These are phyloP conservation scores for Aspergillus pseudonomiae DNA, from an alignment of 2,329 filamentous ascomycete species.

Conservation along the genomic window DNA sequence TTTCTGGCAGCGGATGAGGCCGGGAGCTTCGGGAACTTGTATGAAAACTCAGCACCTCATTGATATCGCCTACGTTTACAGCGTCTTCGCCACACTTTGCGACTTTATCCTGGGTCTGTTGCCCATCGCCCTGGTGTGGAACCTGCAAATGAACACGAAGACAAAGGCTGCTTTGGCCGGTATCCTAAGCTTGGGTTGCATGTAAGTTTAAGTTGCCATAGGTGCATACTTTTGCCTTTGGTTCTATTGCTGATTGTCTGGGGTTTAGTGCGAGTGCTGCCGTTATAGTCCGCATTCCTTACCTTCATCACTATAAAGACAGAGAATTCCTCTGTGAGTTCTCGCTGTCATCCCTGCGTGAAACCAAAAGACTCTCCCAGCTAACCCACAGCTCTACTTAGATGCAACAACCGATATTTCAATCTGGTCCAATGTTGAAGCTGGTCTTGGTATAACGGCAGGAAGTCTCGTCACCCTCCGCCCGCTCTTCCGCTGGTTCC, in stretches of 20 bases:
- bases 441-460: conserved; percentile 47
- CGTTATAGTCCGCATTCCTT: conserved; percentile 42
- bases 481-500: conserved; percentile 49
- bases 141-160: conserved; percentile 56
- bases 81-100: conserved; percentile 49
- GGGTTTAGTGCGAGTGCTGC: conserved; percentile 36
- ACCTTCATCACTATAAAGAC: conserved; percentile 36
- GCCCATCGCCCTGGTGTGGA: conserved; percentile 58
- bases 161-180: conserved; percentile 57
- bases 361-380: neutral
- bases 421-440: conserved; percentile 47
- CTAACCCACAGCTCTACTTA: conserved; percentile 14
- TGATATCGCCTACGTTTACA: conserved; percentile 56
- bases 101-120: conserved; percentile 59
- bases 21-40: conserved; percentile 20
- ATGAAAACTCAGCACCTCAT: conserved; percentile 19
- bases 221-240: neutral
- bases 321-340: conserved; percentile 38
- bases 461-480: conserved; percentile 54
- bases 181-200: conserved; percentile 61
- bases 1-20: conserved; percentile 51
- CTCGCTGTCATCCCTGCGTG: neutral
- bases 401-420: conserved; percentile 40
- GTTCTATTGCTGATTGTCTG: conserved; percentile 26
- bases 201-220: conserved; percentile 34